Conservation (phyloP, 2,329 filamentous ascomycete genomes). For the Xylariaceae sp. region DNA sequence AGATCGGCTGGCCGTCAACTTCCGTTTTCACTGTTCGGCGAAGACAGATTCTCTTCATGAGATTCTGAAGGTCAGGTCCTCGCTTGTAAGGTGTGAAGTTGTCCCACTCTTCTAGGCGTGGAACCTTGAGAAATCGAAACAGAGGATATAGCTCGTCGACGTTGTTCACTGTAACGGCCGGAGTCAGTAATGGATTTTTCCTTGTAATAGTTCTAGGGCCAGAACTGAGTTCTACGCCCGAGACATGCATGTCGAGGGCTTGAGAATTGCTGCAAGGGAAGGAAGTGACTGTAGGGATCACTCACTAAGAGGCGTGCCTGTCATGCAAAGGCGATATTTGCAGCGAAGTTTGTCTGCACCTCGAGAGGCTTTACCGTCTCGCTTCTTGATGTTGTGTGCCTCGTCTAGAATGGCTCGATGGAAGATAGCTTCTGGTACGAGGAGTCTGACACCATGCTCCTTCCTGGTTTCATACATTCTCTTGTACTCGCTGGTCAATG, state of each 20-base stretch:
- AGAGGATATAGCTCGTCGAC: constrained; percentile 76
- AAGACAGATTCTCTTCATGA: constrained; percentile 78
- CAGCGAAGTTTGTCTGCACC: constrained; percentile 58
- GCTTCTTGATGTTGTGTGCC: constrained; percentile 80
- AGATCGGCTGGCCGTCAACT: constrained; percentile 76
- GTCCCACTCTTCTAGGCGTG: constrained; percentile 65
- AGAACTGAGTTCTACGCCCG: too few relatives aligned
- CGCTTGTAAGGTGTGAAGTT: constrained; percentile 69
- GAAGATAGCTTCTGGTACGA: constrained; percentile 47
- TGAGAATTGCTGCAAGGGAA: neutral
- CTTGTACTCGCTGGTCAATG: constrained; percentile 64
- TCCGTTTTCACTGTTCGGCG: constrained; percentile 77
- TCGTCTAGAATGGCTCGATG: constrained; percentile 77
- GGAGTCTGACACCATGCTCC: constrained; percentile 50
- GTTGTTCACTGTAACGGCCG: constrained; percentile 80
- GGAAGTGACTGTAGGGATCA: too few relatives aligned
- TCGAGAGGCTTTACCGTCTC: constrained; percentile 56
- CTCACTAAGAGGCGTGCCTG: constrained; percentile 74
- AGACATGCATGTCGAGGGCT: neutral
- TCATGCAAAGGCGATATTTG: constrained; percentile 71
- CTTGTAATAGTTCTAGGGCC: too few relatives aligned
- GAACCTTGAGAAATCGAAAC: constrained; percentile 72
- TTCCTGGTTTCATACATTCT: constrained; percentile 39
- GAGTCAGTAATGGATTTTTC: neutral
- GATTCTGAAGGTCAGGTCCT: constrained; percentile 69